phyloP scores from a whole-genome alignment of 768 basidiomycete species.

The Auriculariales sp. region DNA sequence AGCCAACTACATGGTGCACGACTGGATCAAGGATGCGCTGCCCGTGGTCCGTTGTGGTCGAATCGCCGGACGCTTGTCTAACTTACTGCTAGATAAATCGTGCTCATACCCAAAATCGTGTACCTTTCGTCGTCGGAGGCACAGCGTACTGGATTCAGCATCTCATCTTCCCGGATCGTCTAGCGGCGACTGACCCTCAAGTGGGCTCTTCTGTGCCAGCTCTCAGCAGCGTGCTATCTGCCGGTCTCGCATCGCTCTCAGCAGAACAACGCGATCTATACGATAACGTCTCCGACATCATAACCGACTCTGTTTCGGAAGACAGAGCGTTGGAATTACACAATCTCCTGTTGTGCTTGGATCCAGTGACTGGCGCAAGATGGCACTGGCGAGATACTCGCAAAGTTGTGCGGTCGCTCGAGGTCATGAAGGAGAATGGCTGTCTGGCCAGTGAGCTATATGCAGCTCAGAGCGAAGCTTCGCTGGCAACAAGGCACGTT shows the following conservation, averaged over 20 bases:
- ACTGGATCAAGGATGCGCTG: conserved; percentile 80
- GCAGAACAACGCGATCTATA: conserved; percentile 23
- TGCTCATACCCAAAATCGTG: conserved; percentile 40
- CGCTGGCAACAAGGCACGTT: conserved; percentile 9
- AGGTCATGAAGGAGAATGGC: conserved; percentile 60
- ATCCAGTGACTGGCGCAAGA: conserved; percentile 55
- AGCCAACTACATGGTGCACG: conserved; percentile 71
- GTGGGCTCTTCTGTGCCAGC: background rate
- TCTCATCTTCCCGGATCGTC: conserved; percentile 73
- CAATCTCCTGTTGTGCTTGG: conserved; percentile 48
- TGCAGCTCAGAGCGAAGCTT: conserved; percentile 37
- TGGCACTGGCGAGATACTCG: conserved; percentile 97
- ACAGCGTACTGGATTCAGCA: conserved; percentile 98
- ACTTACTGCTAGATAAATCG: conserved; percentile 46
- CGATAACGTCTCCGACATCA: conserved; percentile 39
- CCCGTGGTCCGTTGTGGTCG: conserved; percentile 40
- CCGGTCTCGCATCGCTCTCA: conserved; percentile 21
- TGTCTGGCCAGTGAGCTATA: conserved; percentile 54
- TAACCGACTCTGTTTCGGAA: conserved; percentile 39
- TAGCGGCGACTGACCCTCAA: conserved; percentile 21
- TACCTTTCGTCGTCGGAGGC: conserved; percentile 90
- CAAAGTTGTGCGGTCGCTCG: conserved; percentile 71
- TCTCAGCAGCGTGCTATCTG: conserved; percentile 19
- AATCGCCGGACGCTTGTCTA: conserved; percentile 1
- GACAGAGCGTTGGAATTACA: conserved; percentile 50